Evolutionary conservation across 2,329 filamentous ascomycete genomes (phyloP).

Genomic region (Colletotrichum melonis): DNA sequence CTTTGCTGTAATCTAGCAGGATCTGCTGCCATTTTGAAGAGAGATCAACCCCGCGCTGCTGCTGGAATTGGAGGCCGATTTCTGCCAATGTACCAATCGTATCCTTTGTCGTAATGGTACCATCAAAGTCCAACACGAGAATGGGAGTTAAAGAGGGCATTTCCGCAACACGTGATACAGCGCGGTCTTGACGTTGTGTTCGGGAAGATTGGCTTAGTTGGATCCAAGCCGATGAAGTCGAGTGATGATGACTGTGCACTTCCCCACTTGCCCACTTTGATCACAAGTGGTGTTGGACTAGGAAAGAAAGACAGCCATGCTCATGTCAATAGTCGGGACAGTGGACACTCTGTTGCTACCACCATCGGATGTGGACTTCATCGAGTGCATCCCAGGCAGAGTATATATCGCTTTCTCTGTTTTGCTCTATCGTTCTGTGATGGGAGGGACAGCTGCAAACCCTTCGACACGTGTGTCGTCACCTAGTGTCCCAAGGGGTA

Average conservation of each 20-base stretch:
- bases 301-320: not conserved
- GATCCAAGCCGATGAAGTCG: not conserved
- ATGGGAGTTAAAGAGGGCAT: constrained; percentile 44
- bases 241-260: not conserved
- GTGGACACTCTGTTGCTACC: not conserved
- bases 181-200: not conserved
- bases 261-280: constrained; percentile 27
- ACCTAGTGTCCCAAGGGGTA: constrained; percentile 18
- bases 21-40: constrained; percentile 55
- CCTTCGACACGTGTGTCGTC: not conserved
- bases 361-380: too few species aligned
- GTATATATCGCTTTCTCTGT: not conserved
- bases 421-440: not conserved
- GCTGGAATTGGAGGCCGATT: constrained; percentile 51
- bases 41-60: constrained; percentile 45
- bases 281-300: not conserved
- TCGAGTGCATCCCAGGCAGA: not conserved
- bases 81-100: constrained; percentile 61
- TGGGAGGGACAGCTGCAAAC: constrained; percentile 3
- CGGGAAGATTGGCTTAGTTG: not conserved
- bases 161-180: not conserved
- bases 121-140: constrained; percentile 69
- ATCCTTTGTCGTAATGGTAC: constrained; percentile 66
- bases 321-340: not conserved
- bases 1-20: constrained; percentile 57